A percentile compares a stretch with the other conserved stretches of the same genome.
Conservation (phyloP, 495 filamentous ascomycete species). For the Penicillium tannophilum region DNA sequence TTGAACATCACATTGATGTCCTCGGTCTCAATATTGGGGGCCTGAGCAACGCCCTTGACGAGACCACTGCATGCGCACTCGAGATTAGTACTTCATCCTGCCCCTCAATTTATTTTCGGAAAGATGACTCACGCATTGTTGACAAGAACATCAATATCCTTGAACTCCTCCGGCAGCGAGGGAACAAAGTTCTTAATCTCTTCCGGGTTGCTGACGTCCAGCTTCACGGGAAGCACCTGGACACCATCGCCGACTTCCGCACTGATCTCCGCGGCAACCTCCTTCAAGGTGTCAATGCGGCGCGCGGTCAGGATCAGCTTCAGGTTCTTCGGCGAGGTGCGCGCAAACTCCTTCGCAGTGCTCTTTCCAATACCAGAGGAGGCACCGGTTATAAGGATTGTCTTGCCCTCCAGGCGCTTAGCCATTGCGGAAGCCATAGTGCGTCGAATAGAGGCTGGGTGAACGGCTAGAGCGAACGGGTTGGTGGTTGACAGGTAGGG, state of each 20-base stretch:
- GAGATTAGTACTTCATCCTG: constrained; percentile 10
- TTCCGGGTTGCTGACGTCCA: constrained; percentile 83
- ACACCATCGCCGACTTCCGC: constrained; percentile 81
- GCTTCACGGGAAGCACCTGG: constrained; percentile 74
- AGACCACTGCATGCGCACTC: constrained; percentile 59
- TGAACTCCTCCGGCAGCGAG: constrained; percentile 77
- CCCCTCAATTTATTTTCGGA: background rate
- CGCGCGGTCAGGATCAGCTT: constrained; percentile 87
- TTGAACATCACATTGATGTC: constrained; percentile 88
- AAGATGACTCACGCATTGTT: constrained; percentile 84
- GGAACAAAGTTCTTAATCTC: constrained; percentile 76
- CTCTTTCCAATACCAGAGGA: constrained; percentile 89
- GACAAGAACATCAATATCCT: constrained; percentile 85
- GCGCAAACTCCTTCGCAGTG: constrained; percentile 89
- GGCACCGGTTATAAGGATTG: constrained; percentile 88
- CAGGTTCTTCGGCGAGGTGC: constrained; percentile 76
- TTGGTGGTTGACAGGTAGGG: constrained; percentile 22
- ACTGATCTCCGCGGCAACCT: constrained; percentile 76
- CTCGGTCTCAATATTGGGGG: constrained; percentile 77
- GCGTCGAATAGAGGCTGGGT: constrained; percentile 35
- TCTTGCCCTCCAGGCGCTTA: constrained; percentile 92
- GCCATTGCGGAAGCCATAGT: constrained; percentile 77
- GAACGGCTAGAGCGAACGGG: constrained; percentile 23
- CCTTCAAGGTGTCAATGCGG: constrained; percentile 72
- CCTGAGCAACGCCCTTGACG: constrained; percentile 84